Base-by-base conservation (phyloP, 140 eudicot genomes). In the Oenanthe javanica region DNA sequence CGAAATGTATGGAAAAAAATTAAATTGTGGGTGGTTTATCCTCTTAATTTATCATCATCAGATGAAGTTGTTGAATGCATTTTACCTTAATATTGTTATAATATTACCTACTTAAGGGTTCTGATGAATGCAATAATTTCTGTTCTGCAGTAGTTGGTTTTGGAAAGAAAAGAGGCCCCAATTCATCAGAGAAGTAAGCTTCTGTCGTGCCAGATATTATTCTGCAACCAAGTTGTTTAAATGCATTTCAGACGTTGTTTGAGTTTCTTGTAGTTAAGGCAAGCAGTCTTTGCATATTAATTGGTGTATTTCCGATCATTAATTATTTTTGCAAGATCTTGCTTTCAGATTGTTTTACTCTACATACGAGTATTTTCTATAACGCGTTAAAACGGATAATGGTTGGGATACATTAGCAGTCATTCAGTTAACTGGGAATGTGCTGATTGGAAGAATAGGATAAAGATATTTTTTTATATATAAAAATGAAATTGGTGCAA, bases 81-180 rank as follows among this genome's bases (percentile, higher is more conserved):
- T n/a, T 25, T 4, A 64, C 1, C 18, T n/a, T 59, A 3, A n/a
- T n/a, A 59, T 59, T 59, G 31, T n/a, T 59, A 21, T 59, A 12
- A n/a, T 21, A 8, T n/a, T 59, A 11, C 72, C 18, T 25, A 64
- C 72, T 25, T 9, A 3, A 25, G 21, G 43, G 18, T 25, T 64
- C 18, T 27, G 18, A 27, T 64, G 42, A 10, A n/a, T 25, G 42
- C 42, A 25, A 9, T 64, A 9, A 64, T 64, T 64, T 64, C 69
- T 27, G 42, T 64, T 64, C 0, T 64, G 72, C 72, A 64, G 72
- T 64, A 3, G 72, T 64, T 64, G 72, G 72, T 25, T 64, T 64
- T 5, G 72, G 72, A 4, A 64, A 64, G 72, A 64, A 64, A 40
- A 64, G 72, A 64, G 72, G 72, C 38, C 72, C 72, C 72, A 64